These are phyloP conservation scores for Cordyceps fumosorosea DNA, from an alignment of 2,329 filamentous ascomycete genomes.

Conservation along the genomic window DNA sequence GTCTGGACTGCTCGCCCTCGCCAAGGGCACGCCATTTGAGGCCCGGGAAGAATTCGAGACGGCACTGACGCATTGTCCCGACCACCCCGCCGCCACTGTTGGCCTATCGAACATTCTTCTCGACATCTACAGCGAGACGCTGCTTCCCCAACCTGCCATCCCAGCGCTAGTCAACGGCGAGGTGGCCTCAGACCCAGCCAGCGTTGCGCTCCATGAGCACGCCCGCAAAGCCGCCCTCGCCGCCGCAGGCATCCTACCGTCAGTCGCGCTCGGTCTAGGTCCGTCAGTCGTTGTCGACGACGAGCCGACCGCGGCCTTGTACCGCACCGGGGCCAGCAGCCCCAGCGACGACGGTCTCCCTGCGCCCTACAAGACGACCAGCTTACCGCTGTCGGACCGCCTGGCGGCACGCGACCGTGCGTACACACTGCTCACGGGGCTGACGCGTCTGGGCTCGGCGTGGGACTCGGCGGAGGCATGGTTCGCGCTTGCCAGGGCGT, in stretches of 20 bases:
- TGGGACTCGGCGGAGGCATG: constrained; percentile 95
- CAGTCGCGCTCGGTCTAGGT: constrained; percentile 41
- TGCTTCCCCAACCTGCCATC: constrained; percentile 53
- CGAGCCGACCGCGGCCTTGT: constrained; percentile 21
- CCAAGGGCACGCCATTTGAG: constrained; percentile 55
- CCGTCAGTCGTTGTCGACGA: constrained; percentile 17
- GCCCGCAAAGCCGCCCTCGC: constrained; percentile 9
- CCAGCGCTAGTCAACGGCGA: constrained; percentile 31
- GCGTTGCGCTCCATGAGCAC: constrained; percentile 13
- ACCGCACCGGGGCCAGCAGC: constrained; percentile 14
- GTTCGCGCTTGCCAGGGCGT: constrained; percentile 78
- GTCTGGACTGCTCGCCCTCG: constrained; percentile 61
- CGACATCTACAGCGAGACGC: constrained; percentile 69
- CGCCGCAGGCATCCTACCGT: constrained; percentile 28
- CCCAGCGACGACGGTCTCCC: constrained; percentile 33
- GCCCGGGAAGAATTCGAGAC: constrained; percentile 76
- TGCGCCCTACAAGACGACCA: constrained; percentile 49
- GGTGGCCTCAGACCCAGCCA: constrained; percentile 14
- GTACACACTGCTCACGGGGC: constrained; percentile 69
- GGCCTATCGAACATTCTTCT: constrained; percentile 79
- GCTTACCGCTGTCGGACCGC: constrained; percentile 67
- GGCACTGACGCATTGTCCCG: constrained; percentile 68
- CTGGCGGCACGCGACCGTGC: constrained; percentile 88
- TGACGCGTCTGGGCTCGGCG: constrained; percentile 78
- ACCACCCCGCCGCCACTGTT: constrained; percentile 75